Base-by-base conservation (phyloP, 2,329 filamentous ascomycete species). In the Ophiosphaerella narmari region DNA sequence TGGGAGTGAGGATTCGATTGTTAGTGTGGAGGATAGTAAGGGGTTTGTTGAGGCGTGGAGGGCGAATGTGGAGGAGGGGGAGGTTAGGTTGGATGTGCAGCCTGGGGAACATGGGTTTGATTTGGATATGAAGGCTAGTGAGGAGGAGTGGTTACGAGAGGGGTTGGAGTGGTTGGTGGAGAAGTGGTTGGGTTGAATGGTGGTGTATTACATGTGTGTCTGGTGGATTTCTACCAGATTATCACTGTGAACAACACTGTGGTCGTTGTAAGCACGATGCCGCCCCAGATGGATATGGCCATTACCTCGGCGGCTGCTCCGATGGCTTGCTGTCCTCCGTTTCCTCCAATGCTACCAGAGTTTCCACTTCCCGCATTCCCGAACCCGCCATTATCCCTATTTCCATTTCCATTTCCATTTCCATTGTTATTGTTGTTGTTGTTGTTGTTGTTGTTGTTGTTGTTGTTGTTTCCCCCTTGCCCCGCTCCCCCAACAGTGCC, bases 41-140 rank as follows among this genome's bases (percentile, higher is more conserved):
- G 47, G 35, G 5, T 72, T 72, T 54, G 63, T 63, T 21, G 47
- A 60, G 26, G 67, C 63, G 48, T 59, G 50, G 23, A 52, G 54
- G 41, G 42, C 39, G 23, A 43, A 63, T 16, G 45, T 52, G 21
- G 55, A 50, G 6, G 35, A 46, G 4, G 29, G 18, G 11, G 54
- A 63, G 39, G 49, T 69, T 0, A 63, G 43, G 42, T 43, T 71
- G 40, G 44, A 57, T 11, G 24, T 50, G 35, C 18, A 59, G 11
- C 55, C 58, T 0, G 43, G 56, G 36, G 64, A 71, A 37, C 71
- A 73, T 57, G 71, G 69, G 3, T 73, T 73, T 39, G 69, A 70
- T 47, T 49, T 43, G 7, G 49, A 54, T 16, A 16, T 49, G 7
- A 57, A 57, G 16, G 62, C 68, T 31, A 61, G 66, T 14, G 62